Base-by-base conservation (phyloP, 202 grass and related monocot genomes). In the Elaeis oleifera region DNA sequence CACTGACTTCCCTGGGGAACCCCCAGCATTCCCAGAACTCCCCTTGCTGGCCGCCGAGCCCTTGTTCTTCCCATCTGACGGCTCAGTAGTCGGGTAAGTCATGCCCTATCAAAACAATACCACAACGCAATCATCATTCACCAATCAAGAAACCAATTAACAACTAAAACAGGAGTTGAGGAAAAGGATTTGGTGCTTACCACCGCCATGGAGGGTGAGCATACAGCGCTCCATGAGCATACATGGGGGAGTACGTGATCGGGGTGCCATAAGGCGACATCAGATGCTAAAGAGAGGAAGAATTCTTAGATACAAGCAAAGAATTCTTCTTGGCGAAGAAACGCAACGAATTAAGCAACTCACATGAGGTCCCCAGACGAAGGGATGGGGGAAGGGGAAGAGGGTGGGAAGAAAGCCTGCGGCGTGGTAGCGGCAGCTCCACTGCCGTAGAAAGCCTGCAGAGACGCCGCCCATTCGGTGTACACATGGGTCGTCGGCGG, bases 331-430 rank as follows among this genome's bases (percentile, higher is more conserved):
- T 71, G 4, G 27, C 11, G 63, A 31, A 67, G 51, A 69, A 44
- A 29, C 8, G 3, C 17, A 31, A 18, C 6, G 16, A 16, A 29
- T 36, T 15, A 26, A 11, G n/a, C 19, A 9, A 23, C 66, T n/a
- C 61, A 95, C 90, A 82, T 95, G 85, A 53, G 85, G 79, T 15
- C 85, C 79, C 90, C 90, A 95, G 4, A 81, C 85, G 59, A 89
- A 95, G 44, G 90, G 80, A 50, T 82, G 76, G 58, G 24, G 14
- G 58, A 60, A 3, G 58, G 25, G 27, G 25, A 44, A 44, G 36
- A 24, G 16, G 58, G 27, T 5, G 58, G 58, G 8, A 60, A 60
- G 27, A 60, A 60, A 8, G 24, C 58, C 5, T 16, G 58, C 15
- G 58, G 26, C 8, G 58, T n/a, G 16, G 17, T 27, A n/a, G 58